Percentiles rank a stretch among this genome's conserved stretches.
Conservation (phyloP, 1,139 yeast species). For the Geotrichum bryndzae region DNA sequence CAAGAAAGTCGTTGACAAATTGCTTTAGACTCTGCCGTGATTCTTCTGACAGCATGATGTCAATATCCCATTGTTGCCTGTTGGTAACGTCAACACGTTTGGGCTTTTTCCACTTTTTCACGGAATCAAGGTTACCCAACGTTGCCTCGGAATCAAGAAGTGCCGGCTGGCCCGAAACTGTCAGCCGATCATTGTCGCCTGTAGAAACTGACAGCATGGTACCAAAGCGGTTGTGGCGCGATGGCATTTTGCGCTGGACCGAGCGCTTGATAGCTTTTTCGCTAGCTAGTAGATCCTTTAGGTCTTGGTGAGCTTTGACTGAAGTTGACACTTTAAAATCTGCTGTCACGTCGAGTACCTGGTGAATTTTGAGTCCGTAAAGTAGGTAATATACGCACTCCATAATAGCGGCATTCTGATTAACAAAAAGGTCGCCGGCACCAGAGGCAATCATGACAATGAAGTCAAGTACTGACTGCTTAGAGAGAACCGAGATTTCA, state of each 20-base stretch:
- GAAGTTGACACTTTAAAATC: conserved; percentile 9
- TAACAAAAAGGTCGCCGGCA: conserved; percentile 57
- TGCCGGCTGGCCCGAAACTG: conserved; percentile 75
- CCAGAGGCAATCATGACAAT: conserved; percentile 63
- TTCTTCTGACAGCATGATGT: conserved; percentile 33
- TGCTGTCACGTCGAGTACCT: conserved; percentile 10
- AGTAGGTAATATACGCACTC: conserved; percentile 65
- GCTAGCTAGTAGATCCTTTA: conserved; percentile 50
- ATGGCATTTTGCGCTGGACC: conserved; percentile 38
- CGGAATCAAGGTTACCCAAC: conserved; percentile 54
- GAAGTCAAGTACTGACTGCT: conserved; percentile 67
- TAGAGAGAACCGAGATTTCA: conserved; percentile 52
- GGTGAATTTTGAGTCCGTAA: conserved; percentile 28
- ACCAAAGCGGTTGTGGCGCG: conserved; percentile 90
- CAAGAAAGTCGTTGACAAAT: conserved; percentile 56
- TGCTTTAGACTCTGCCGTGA: conserved; percentile 37
- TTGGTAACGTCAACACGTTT: conserved; percentile 38
- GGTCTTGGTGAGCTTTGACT: conserved; percentile 22
- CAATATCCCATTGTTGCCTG: conserved; percentile 27
- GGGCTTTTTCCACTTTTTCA: conserved; percentile 60
- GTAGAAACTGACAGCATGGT: conserved; percentile 68
- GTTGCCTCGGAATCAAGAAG: conserved; percentile 45
- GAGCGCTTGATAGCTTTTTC: conserved; percentile 52
- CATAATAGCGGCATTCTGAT: conserved; percentile 57
- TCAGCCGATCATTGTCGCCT: conserved; percentile 50